Conservation (phyloP, 805 yeast species). For the Zygoascus flipseniorum region DNA sequence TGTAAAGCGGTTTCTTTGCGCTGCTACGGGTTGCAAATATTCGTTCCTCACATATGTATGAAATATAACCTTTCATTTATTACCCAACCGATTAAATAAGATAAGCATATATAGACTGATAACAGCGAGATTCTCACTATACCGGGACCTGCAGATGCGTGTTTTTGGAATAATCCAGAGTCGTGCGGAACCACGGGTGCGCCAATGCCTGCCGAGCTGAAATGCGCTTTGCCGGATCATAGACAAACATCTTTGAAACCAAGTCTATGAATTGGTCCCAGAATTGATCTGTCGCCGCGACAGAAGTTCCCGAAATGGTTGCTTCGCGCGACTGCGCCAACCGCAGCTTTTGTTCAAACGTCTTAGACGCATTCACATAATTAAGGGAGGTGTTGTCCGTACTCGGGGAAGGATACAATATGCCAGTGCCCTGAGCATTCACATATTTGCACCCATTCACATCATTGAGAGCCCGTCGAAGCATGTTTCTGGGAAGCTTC, state of each 20-base stretch:
- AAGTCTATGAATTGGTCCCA: constrained; percentile 80
- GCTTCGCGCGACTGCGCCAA: constrained; percentile 4
- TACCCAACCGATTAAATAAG: neutral
- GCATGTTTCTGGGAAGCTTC: constrained; percentile 26
- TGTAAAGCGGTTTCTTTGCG: too few species aligned
- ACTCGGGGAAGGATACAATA: constrained; percentile 31
- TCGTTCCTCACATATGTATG: neutral
- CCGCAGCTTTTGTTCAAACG: constrained; percentile 23
- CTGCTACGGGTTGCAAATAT: too few species aligned
- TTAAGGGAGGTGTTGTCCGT: constrained; percentile 28
- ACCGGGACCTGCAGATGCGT: neutral
- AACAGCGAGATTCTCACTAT: neutral
- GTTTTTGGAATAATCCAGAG: constrained; percentile 3
- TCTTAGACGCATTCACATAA: constrained; percentile 31
- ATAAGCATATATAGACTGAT: neutral
- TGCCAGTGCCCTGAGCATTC: constrained; percentile 1
- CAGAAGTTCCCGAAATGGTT: neutral
- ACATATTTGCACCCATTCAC: constrained; percentile 11
- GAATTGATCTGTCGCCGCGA: constrained; percentile 37
- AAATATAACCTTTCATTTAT: neutral
- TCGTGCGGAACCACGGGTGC: constrained; percentile 64
- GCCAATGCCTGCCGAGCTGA: constrained; percentile 68
- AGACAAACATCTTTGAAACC: constrained; percentile 53
- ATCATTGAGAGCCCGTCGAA: constrained; percentile 16
- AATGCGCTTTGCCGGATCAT: constrained; percentile 64